Conservation (phyloP, 192 early-diverging fungal species). For the Coemansia sp. region DNA sequence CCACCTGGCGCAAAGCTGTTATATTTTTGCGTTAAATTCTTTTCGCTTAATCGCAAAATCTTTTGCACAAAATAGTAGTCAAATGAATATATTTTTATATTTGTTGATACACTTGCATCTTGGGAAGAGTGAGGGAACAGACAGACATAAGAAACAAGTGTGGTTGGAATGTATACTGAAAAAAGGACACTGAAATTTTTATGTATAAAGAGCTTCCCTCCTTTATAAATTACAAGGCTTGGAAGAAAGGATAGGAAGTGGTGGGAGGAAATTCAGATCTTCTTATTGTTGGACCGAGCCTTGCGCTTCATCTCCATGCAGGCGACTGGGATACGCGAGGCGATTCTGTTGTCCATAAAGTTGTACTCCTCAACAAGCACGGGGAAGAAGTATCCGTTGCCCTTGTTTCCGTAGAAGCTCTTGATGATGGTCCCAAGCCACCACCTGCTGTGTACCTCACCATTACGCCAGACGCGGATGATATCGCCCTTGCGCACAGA, state of each 20-base stretch:
- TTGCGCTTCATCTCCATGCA: constrained; percentile 22
- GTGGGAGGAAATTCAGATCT: background rate
- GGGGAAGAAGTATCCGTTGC: constrained; percentile 45
- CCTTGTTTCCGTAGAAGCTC: constrained; percentile 43
- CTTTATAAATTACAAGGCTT: background rate
- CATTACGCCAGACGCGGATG: constrained; percentile 28
- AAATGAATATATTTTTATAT: too few species aligned
- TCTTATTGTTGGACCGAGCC: constrained; percentile 9
- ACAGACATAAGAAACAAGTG: too few species aligned
- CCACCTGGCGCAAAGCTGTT: too few species aligned
- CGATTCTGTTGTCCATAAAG: constrained; percentile 50
- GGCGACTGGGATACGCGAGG: constrained; percentile 34
- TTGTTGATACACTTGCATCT: too few species aligned
- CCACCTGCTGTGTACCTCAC: constrained; percentile 32
- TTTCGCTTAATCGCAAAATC: too few species aligned
- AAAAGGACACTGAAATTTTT: too few species aligned
- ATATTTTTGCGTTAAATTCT: too few species aligned
- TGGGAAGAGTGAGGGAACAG: too few species aligned
- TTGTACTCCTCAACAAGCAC: constrained; percentile 37
- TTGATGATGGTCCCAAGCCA: constrained; percentile 41
- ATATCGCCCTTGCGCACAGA: constrained; percentile 43
- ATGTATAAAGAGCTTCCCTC: too few species aligned
- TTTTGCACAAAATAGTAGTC: too few species aligned
- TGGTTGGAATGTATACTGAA: too few species aligned
- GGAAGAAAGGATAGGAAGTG: too few species aligned